Conservation (phyloP, 192 early-diverging fungal genomes). For the Allomyces macrogynus region DNA sequence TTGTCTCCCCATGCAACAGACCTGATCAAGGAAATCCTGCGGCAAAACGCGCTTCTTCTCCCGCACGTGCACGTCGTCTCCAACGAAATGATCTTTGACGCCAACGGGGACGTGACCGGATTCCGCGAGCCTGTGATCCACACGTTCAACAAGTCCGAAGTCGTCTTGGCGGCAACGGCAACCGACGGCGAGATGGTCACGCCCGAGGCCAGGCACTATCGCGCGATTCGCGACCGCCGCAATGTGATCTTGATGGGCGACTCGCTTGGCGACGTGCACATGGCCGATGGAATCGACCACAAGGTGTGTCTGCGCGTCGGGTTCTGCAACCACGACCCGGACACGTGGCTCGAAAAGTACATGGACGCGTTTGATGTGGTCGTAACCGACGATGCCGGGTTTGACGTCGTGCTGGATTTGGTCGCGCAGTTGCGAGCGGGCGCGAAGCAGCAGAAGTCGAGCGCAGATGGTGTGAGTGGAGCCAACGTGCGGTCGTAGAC, state of each 20-base stretch:
- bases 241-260: slow-evolving; percentile 55
- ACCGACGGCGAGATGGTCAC: not conserved
- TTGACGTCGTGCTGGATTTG: not conserved
- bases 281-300: slow-evolving; percentile 36
- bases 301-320: slow-evolving; percentile 41
- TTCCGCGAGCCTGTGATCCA: slow-evolving; percentile 51
- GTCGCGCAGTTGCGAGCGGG: too few relatives aligned
- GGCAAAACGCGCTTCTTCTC: slow-evolving; percentile 14
- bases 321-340: slow-evolving; percentile 43
- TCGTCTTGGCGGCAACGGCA: slow-evolving; percentile 16
- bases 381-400: slow-evolving; percentile 23
- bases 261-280: slow-evolving; percentile 45
- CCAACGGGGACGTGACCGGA: slow-evolving; percentile 22
- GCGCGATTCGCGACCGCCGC: slow-evolving; percentile 15
- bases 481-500: too few relatives aligned
- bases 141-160: slow-evolving; percentile 49
- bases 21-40: slow-evolving; percentile 36
- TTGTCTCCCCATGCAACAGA: slow-evolving; percentile 12
- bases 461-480: too few relatives aligned
- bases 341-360: slow-evolving; percentile 27
- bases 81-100: slow-evolving; percentile 46
- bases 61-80: slow-evolving; percentile 47
- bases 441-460: too few relatives aligned
- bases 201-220: slow-evolving; percentile 7
- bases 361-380: slow-evolving; percentile 42